Evolutionary conservation across 495 filamentous ascomycete species (phyloP).

Genomic region (Aspergillus haitiensis): DNA sequence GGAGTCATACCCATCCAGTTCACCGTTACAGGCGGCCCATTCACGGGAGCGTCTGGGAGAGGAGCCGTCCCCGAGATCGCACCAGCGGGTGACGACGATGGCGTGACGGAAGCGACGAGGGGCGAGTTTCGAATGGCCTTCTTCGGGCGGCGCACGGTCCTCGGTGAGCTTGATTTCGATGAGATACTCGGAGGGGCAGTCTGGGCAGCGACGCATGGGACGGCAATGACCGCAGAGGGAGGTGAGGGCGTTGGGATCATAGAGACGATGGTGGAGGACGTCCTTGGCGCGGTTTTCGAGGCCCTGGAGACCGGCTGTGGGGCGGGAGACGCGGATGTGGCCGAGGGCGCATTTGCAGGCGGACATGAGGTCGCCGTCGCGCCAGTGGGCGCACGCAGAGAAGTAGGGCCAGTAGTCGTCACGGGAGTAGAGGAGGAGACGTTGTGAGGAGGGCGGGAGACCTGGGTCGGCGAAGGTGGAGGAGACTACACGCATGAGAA

Average conservation of each 20-base stretch:
- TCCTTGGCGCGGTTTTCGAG: slow-evolving; percentile 44
- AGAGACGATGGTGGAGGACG: slow-evolving; percentile 30
- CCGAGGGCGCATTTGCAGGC: slow-evolving; percentile 58
- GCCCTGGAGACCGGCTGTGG: slow-evolving; percentile 39
- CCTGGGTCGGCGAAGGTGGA: slow-evolving; percentile 44
- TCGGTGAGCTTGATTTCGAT: slow-evolving; percentile 57
- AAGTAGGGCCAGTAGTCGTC: slow-evolving; percentile 62
- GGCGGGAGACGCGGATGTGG: slow-evolving; percentile 51
- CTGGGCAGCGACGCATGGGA: slow-evolving; percentile 57
- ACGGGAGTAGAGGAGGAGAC: slow-evolving; percentile 55
- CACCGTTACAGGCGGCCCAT: slow-evolving; percentile 53
- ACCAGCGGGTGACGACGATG: slow-evolving; percentile 61
- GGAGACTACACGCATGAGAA: slow-evolving; percentile 54
- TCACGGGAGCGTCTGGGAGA: slow-evolving; percentile 39
- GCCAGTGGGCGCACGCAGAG: slow-evolving; percentile 60
- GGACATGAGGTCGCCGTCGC: slow-evolving; percentile 57
- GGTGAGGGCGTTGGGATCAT: slow-evolving; percentile 49
- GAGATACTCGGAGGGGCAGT: slow-evolving; percentile 61
- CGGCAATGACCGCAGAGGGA: slow-evolving; percentile 53
- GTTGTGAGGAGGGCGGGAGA: slow-evolving; percentile 45
- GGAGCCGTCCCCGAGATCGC: slow-evolving; percentile 56
- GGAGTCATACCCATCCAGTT: slow-evolving; percentile 47
- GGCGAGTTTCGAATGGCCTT: slow-evolving; percentile 15
- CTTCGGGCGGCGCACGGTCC: slow-evolving; percentile 31
- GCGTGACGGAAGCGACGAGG: slow-evolving; percentile 52